phyloP scores from a whole-genome alignment of 495 filamentous ascomycete genomes.

The Thozetella sp. region DNA sequence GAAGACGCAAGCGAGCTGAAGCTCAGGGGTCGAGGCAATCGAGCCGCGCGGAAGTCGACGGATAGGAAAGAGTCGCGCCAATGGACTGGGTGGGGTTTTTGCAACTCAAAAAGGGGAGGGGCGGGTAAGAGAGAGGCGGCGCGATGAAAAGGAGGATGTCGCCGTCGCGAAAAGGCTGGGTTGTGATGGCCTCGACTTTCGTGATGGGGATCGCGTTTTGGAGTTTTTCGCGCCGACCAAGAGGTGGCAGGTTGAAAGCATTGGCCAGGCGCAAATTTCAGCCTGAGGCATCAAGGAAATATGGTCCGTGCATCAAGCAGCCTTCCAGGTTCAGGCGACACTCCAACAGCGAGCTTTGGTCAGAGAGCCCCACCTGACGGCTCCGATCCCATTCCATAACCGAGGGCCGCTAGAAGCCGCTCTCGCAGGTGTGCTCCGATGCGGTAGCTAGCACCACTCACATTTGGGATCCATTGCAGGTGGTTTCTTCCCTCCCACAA shows the following conservation, averaged over 20 bases:
- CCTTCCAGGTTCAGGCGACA: too few relatives aligned
- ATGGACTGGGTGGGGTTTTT: not conserved
- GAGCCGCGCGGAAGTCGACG: not conserved
- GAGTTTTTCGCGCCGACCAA: conserved; percentile 4
- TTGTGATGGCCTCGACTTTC: conserved; percentile 1
- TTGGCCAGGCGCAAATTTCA: not conserved
- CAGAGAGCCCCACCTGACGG: not conserved
- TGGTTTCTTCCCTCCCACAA: not conserved
- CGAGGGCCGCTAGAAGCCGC: not conserved
- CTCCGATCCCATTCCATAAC: not conserved
- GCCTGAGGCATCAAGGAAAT: conserved; percentile 5
- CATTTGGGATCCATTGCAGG: too few relatives aligned
- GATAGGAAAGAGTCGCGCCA: not conserved
- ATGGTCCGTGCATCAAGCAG: conserved; percentile 1
- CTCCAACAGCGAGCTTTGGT: too few relatives aligned
- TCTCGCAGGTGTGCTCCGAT: not conserved
- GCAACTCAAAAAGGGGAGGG: not conserved
- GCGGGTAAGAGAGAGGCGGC: not conserved
- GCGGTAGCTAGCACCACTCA: too few relatives aligned
- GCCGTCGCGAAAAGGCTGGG: not conserved
- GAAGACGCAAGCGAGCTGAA: not conserved
- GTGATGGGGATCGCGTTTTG: not conserved
- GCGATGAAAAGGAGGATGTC: not conserved
- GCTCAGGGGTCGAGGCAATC: not conserved
- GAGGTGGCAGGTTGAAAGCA: conserved; percentile 1